Conservation (phyloP, 257 asterid species). For the Scutellaria galericulata region DNA sequence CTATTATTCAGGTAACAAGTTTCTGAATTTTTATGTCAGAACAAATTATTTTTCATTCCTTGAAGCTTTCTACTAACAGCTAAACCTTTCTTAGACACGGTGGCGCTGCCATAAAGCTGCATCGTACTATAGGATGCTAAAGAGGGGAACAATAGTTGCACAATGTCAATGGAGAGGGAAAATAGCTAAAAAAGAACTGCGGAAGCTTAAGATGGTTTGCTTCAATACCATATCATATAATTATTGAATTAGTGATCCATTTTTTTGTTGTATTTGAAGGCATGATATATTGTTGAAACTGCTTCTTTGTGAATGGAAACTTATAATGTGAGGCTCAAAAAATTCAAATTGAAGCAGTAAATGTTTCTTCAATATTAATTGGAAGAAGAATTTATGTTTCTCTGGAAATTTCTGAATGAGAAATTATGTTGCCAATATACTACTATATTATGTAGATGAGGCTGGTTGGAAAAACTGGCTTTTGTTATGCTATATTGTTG, state of each 20-base stretch:
- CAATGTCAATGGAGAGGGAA: slow-evolving; percentile 94
- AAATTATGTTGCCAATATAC: slow-evolving; percentile 9
- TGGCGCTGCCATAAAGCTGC: slow-evolving; percentile 86
- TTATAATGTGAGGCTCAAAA: slow-evolving; percentile 14
- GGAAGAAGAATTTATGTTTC: slow-evolving; percentile 5
- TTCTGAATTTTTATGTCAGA: slow-evolving; percentile 18
- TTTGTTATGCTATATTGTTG: slow-evolving; percentile 21
- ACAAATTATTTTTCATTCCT: slow-evolving; percentile 30
- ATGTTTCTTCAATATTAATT: slow-evolving; percentile 12
- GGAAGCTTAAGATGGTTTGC: slow-evolving; percentile 89
- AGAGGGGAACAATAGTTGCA: slow-evolving; percentile 68
- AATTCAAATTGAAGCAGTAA: slow-evolving; percentile 16
- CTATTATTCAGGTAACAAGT: slow-evolving; percentile 73
- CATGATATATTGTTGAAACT: slow-evolving; percentile 23
- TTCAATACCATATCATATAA: slow-evolving; percentile 36
- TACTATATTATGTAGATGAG: slow-evolving; percentile 14
- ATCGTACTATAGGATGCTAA: slow-evolving; percentile 65
- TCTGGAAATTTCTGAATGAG: slow-evolving; percentile 23
- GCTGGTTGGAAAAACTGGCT: slow-evolving; percentile 12
- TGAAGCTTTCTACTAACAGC: slow-evolving; percentile 34
- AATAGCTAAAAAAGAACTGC: slow-evolving; percentile 75
- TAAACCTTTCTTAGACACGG: slow-evolving; percentile 59
- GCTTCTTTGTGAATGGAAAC: slow-evolving; percentile 4
- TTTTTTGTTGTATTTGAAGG: background rate
- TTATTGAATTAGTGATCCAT: slow-evolving; percentile 26